Conservation (phyloP, 495 filamentous ascomycete species). For the Geoglossum glabrum region DNA sequence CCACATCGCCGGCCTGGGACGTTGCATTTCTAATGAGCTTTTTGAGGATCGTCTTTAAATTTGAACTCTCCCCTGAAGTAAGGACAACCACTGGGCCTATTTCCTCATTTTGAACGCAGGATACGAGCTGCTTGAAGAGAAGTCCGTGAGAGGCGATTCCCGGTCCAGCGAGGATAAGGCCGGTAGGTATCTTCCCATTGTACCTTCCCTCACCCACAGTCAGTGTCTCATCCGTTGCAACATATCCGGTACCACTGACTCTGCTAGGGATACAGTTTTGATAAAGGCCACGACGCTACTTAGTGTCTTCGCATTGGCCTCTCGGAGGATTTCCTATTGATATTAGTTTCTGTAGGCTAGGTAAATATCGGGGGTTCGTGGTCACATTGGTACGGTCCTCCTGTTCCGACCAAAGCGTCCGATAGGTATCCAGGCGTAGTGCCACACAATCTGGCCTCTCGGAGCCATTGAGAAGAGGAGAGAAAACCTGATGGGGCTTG, state of each 20-base stretch:
- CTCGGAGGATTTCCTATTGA: slow-evolving; percentile 3
- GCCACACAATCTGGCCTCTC: slow-evolving; percentile 1
- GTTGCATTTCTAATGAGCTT: slow-evolving; percentile 58
- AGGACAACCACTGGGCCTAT: slow-evolving; percentile 43
- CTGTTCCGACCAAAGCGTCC: slow-evolving; percentile 1
- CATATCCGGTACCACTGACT: not conserved
- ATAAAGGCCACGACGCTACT: not conserved
- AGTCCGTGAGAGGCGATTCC: slow-evolving; percentile 60
- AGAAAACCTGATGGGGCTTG: not conserved
- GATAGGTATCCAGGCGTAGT: not conserved
- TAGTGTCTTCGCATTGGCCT: slow-evolving; percentile 5
- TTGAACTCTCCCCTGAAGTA: slow-evolving; percentile 56
- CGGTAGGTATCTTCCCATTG: slow-evolving; percentile 46
- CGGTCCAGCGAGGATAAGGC: slow-evolving; percentile 67
- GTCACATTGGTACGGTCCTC: slow-evolving; percentile 1
- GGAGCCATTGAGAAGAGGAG: not conserved
- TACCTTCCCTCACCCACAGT: slow-evolving; percentile 12
- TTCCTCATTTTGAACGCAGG: slow-evolving; percentile 26
- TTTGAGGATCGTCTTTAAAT: slow-evolving; percentile 66
- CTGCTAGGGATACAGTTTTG: not conserved
- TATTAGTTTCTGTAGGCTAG: not conserved
- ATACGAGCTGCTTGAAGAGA: slow-evolving; percentile 48
- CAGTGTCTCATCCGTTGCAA: not conserved
- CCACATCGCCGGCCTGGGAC: slow-evolving; percentile 24
- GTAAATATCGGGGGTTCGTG: not conserved